phyloP scores from a whole-genome alignment of 1,284 basidiomycete species.

The Retiboletus fuscus region DNA sequence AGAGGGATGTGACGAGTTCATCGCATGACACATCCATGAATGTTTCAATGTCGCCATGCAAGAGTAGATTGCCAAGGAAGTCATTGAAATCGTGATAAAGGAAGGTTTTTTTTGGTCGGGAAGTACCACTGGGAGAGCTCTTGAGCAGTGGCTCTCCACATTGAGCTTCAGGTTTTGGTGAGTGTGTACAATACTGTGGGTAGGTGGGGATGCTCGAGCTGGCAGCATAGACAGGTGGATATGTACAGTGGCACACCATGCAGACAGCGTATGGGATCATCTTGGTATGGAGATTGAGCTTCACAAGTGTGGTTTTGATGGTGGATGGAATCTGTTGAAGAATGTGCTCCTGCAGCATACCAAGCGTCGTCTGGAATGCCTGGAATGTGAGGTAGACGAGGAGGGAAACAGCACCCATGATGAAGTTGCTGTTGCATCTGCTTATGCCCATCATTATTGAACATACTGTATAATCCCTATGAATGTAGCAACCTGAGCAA shows the following conservation, averaged over 20 bases:
- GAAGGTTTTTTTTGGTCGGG: conserved; percentile 1
- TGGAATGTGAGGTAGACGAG: background rate
- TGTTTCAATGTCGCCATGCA: background rate
- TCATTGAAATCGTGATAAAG: conserved; percentile 17
- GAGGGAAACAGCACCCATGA: background rate
- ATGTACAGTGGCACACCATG: background rate
- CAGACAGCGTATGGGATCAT: background rate
- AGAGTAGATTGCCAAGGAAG: conserved; percentile 8
- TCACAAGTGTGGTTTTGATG: background rate
- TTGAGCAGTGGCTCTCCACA: background rate
- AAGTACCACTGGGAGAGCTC: background rate
- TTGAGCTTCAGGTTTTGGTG: background rate
- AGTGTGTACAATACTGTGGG: background rate
- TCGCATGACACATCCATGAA: conserved; percentile 13
- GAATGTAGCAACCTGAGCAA: background rate
- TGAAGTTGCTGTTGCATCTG: background rate
- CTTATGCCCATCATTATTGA: background rate
- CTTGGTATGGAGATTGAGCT: background rate
- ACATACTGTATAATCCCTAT: background rate
- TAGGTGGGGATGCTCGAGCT: background rate
- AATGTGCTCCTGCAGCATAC: background rate
- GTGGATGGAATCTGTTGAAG: background rate
- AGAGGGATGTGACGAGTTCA: background rate
- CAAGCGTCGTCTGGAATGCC: background rate
- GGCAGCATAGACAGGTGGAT: background rate